Conservation (phyloP, 495 filamentous ascomycete species). For the Penicillium waksmanii region DNA sequence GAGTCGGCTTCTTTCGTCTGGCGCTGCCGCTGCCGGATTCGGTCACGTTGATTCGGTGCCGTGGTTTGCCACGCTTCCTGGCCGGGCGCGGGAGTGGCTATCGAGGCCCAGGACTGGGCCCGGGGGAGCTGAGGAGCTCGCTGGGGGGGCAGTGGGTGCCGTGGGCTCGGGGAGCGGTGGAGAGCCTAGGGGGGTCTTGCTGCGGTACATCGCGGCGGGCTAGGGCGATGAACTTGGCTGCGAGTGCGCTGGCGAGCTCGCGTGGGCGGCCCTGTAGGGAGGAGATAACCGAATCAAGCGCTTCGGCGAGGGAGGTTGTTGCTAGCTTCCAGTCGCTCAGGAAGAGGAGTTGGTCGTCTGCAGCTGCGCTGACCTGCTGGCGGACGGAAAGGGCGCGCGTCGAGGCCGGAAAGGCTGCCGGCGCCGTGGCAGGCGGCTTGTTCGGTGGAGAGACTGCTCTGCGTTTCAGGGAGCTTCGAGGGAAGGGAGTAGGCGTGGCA, state of each 20-base stretch:
- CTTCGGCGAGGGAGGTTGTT: constrained; percentile 3
- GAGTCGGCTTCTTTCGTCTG: neutral
- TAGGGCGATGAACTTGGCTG: neutral
- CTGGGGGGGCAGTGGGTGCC: neutral
- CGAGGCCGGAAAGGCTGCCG: neutral
- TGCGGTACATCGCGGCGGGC: neutral
- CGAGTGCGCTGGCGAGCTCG: neutral
- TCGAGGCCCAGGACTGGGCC: neutral
- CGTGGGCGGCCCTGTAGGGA: constrained; percentile 2
- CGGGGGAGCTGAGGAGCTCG: neutral
- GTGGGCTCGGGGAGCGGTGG: neutral
- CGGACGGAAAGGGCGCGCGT: neutral
- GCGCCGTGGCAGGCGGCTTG: constrained; percentile 3
- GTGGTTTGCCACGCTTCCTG: neutral
- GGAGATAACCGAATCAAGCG: constrained; percentile 1
- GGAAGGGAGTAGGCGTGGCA: neutral
- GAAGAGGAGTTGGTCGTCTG: constrained; percentile 7
- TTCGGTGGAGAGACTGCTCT: neutral
- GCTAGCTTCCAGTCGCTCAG: constrained; percentile 5
- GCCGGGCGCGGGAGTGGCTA: neutral
- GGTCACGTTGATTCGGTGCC: neutral
- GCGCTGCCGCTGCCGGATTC: neutral
- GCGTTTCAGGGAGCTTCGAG: constrained; percentile 3
- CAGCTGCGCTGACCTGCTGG: constrained; percentile 6
- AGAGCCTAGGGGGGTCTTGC: neutral